These are phyloP conservation scores for Bullera alba DNA, from an alignment of 768 basidiomycete genomes.

Conservation along the genomic window DNA sequence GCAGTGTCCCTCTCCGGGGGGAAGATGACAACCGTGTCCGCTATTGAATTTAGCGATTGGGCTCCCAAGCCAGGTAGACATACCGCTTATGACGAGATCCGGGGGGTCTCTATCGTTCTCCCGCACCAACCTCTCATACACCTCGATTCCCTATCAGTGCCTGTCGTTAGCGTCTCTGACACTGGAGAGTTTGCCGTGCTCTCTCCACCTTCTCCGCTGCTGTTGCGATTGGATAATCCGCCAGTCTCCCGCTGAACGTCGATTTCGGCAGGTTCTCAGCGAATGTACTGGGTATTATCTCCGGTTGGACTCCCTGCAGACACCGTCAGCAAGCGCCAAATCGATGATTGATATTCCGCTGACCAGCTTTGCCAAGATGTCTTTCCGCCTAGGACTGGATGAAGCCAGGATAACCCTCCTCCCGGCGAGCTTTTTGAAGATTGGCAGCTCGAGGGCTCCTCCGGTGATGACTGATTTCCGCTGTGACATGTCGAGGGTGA, in stretches of 20 bases:
- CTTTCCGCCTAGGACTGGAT: conserved; percentile 72
- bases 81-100: conserved; percentile 73
- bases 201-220: conserved; percentile 58
- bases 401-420: conserved; percentile 82
- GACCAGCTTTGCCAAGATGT: conserved; percentile 72
- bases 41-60: conserved; percentile 49
- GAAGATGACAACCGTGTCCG: conserved; percentile 89
- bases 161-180: neutral
- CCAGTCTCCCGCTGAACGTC: conserved; percentile 59
- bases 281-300: conserved; percentile 70
- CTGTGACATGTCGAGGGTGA: too few species aligned
- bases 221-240: conserved; percentile 69
- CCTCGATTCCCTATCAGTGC: conserved; percentile 60
- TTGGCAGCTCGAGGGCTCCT: conserved; percentile 43
- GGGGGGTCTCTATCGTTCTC: conserved; percentile 59
- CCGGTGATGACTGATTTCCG: too few species aligned
- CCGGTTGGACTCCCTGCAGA: conserved; percentile 58
- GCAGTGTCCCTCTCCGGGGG: conserved; percentile 49
- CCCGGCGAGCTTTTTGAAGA: conserved; percentile 58
- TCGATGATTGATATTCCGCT: conserved; percentile 34
- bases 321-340: neutral
- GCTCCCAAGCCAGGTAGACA: conserved; percentile 10
- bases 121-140: conserved; percentile 67
- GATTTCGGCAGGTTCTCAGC: conserved; percentile 65
- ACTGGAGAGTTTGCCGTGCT: neutral